Evolutionary conservation across 108 stramenopile genomes (phyloP).

Genomic region (Cyclotella atomus): DNA sequence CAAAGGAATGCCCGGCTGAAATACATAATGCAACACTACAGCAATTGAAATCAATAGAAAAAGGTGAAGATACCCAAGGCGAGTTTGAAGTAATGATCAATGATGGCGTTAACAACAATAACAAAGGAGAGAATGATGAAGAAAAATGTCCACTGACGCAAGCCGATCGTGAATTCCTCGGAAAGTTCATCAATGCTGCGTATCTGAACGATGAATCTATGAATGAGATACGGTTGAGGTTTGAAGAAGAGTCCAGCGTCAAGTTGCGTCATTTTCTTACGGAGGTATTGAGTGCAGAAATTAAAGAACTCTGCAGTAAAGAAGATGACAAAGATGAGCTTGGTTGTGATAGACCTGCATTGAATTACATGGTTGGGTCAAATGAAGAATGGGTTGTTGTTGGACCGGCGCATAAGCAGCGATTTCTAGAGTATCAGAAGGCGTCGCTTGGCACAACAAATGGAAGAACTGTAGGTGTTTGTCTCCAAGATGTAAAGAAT

Average conservation of each 20-base stretch:
- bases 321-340: constrained; percentile 56
- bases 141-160: constrained; percentile 40
- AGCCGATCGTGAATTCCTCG: constrained; percentile 64
- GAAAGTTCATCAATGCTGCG: constrained; percentile 63
- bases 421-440: constrained; percentile 73
- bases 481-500: constrained; percentile 50
- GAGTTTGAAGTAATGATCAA: constrained; percentile 23
- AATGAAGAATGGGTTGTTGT: constrained; percentile 76
- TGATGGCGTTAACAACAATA: not conserved
- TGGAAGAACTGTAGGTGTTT: constrained; percentile 40
- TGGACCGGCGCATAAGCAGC: constrained; percentile 95
- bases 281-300: constrained; percentile 54
- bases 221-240: constrained; percentile 68
- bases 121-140: constrained; percentile 13
- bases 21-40: constrained; percentile 76
- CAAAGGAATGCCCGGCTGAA: constrained; percentile 56
- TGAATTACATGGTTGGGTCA: constrained; percentile 69
- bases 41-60: constrained; percentile 61
- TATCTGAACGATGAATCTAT: constrained; percentile 68
- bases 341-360: constrained; percentile 55
- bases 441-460: not conserved
- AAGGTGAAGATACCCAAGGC: constrained; percentile 50
- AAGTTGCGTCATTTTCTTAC: constrained; percentile 80
- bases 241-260: constrained; percentile 84
- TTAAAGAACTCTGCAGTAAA: constrained; percentile 32